These are phyloP conservation scores for Alternaria atra DNA, from an alignment of 2,329 filamentous ascomycete species.

Conservation along the genomic window DNA sequence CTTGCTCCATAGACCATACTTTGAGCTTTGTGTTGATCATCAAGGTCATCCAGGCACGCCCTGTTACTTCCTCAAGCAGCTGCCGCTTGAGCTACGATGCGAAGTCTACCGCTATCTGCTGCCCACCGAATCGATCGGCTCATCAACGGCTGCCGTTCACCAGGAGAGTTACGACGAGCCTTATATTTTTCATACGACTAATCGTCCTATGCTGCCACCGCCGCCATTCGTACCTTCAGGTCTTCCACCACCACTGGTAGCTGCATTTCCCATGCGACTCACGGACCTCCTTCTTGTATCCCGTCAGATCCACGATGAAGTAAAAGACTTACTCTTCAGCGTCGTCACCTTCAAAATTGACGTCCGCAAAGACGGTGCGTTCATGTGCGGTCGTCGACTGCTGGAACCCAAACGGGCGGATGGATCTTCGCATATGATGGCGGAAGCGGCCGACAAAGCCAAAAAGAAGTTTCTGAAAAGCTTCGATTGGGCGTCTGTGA, in stretches of 20 bases:
- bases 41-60: slow-evolving; percentile 37
- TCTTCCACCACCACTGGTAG: background rate
- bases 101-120: slow-evolving; percentile 45
- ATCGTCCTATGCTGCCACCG: background rate
- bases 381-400: slow-evolving; percentile 45
- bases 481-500: slow-evolving; percentile 42
- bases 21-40: slow-evolving; percentile 43
- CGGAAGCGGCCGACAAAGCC: slow-evolving; percentile 25
- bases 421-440: slow-evolving; percentile 29
- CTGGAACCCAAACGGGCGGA: slow-evolving; percentile 41
- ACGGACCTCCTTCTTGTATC: slow-evolving; percentile 37
- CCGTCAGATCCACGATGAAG: slow-evolving; percentile 39
- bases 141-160: slow-evolving; percentile 28
- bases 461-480: slow-evolving; percentile 36
- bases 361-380: slow-evolving; percentile 42
- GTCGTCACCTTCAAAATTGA: slow-evolving; percentile 43
- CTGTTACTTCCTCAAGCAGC: slow-evolving; percentile 41
- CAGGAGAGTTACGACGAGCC: background rate
- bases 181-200: background rate
- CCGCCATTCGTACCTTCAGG: background rate
- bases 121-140: slow-evolving; percentile 36
- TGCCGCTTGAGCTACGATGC: slow-evolving; percentile 44
- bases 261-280: slow-evolving; percentile 29
- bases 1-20: slow-evolving; percentile 24
- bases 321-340: slow-evolving; percentile 42